Evolutionary conservation across 2,329 filamentous ascomycete genomes (phyloP), one percentile per base, ranked within the genome.

Genomic region (Scedosporium dehoogii): DNA sequence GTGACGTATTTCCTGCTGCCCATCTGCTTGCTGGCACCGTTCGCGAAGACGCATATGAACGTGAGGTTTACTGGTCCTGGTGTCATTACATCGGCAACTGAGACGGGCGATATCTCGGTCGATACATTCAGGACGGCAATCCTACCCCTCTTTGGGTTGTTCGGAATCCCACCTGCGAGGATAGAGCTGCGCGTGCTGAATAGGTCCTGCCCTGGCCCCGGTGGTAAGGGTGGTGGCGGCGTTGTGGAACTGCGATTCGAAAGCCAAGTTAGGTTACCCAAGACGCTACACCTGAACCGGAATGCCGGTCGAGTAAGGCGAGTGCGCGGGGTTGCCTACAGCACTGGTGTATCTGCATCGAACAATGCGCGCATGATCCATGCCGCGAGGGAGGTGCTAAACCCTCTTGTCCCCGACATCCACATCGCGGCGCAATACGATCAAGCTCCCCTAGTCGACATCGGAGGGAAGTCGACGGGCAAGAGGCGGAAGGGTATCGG

Each of bases 301-400:
- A 89, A 85, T 66, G 86, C 92, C 0, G 94, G 94, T 6, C 82
- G 90, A 62, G 88, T 99, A 69, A 93, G 92, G 81, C 86, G 87
- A 68, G 89, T 99, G 67, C 84, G 93, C 63, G 94, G 94, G 64
- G 94, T 99, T 53, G 92, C 94, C 58, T 99, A 97, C 75, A 89
- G 90, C 62, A 92, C 91, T 0, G 94, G 96, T 57, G 92, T 97
- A 0, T 90, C 90, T 10, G 93, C 90, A 0, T 92, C 89, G 59
- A 97, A 97, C 73, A 99, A 97, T 72, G 90, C 89, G 65, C 84
- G 94, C 66, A 96, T 97, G 90, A 99, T 97, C 70, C 90, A 96
- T 70, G 85, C 89, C 2, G 92, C 92, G 10, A 83, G 93, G 68
- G 91, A 91, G 58, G 82, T 99, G 10, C 80, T 99, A 57, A 99